Evolutionary conservation across 2,329 filamentous ascomycete genomes (phyloP), one percentile per base, ranked within the genome.

Genomic region (Pseudocercospora eumusae): DNA sequence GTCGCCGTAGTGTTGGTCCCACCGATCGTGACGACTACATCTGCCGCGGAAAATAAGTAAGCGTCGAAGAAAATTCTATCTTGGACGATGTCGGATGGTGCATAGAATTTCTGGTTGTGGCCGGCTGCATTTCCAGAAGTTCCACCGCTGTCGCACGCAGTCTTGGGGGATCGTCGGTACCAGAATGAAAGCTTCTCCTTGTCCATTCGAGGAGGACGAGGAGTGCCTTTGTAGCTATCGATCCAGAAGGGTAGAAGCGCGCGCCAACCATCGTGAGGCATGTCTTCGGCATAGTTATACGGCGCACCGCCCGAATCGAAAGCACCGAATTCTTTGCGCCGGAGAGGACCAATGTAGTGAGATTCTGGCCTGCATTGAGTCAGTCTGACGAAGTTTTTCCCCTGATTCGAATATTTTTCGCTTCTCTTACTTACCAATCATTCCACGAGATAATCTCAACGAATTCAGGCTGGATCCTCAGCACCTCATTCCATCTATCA

Each of bases 381-480:
- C 6, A 57, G 25, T 25, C 9, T 42, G 2, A 20, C 6, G 36
- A 36, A 21, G n/a, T n/a, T n/a, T n/a, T n/a, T 27, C 4, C 11
- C 23, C 33, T 21, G 1, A 20, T 13, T 33, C 25, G 9, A 13
- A 9, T 10, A 15, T 13, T 1, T 1, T 8, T 21, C 11, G 2
- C 18, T 15, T n/a, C n/a, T n/a, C n/a, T n/a, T n/a, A n/a, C 61
- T 44, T 83, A 84, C 64, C 82, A 85, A 68, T 85, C 84, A 66
- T 86, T 86, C 83, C 83, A 86, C 18, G 82, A 83, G 50, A 85
- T 80, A 47, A 86, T 82, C 62, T 82, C 78, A 5, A 85, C 79
- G 52, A 81, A 82, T 23, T 81, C 75, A 15, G 85, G 83, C 59
- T 79, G 69, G 0, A 86, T 61, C 1, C 79, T 74, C 21, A 84